Percentiles rank a stretch among this genome's conserved stretches.
Conservation (phyloP, 768 basidiomycete genomes). For the Cystofilobasidium capitatum region DNA sequence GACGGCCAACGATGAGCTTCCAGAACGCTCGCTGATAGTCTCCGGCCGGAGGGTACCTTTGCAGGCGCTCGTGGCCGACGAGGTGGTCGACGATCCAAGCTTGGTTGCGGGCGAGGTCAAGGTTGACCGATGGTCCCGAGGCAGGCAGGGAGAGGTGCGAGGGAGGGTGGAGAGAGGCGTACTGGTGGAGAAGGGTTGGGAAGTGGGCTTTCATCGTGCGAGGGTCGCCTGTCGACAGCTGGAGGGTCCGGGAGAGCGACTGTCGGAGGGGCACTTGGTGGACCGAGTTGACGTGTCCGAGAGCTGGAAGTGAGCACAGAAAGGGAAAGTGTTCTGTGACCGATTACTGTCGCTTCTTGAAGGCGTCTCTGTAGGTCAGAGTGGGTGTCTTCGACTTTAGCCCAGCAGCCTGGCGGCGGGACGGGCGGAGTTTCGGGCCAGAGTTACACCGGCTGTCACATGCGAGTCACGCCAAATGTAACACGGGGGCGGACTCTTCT, state of each 20-base stretch:
- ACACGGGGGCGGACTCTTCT: too few species aligned
- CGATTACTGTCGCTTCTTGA: too few species aligned
- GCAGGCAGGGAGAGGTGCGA: slow-evolving; percentile 1
- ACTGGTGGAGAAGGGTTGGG: slow-evolving; percentile 3
- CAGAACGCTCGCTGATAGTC: slow-evolving; percentile 11
- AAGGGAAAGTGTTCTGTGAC: too few species aligned
- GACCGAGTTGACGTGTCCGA: background rate
- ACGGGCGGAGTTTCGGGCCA: too few species aligned
- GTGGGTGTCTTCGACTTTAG: too few species aligned
- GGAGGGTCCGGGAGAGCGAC: background rate
- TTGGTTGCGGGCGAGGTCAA: slow-evolving; percentile 14
- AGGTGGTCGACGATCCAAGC: slow-evolving; percentile 8
- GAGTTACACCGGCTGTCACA: too few species aligned
- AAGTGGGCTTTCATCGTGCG: background rate
- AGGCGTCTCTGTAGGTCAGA: too few species aligned
- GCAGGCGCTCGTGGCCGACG: background rate
- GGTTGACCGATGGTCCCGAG: background rate
- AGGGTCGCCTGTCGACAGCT: background rate
- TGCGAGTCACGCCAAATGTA: too few species aligned
- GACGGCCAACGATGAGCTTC: slow-evolving; percentile 9
- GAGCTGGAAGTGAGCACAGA: background rate
- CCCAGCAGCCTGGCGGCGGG: too few species aligned
- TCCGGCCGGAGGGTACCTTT: slow-evolving; percentile 1
- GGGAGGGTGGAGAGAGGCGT: slow-evolving; percentile 13
- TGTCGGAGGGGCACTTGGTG: too few species aligned